Base-by-base conservation (phyloP, 306 rosid genomes). In the Astragalus membranaceus region DNA sequence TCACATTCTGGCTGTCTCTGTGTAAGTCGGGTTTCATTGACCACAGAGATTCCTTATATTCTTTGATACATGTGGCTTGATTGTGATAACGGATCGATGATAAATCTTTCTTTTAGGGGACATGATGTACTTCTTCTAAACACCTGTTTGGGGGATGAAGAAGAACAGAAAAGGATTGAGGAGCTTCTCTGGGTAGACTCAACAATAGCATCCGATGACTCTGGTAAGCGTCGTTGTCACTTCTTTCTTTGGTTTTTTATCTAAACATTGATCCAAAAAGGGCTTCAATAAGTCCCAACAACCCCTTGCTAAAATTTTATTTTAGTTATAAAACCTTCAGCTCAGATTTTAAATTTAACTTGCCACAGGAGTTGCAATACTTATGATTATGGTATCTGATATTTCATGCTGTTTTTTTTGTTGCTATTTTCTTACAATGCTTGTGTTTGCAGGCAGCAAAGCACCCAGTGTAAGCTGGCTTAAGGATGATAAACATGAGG, bases 71-170 rank as follows among this genome's bases (percentile, higher is more conserved):
- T 46, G 9, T 71, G 79, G 16, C 63, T 81, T 65, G 47, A 68
- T 50, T 39, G 56, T 57, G 36, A 49, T 47, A 74, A 57, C 64
- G 44, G 44, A 71, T 53, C 36, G 10, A n/a, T 33, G 32, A 4
- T n/a, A 33, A 42, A 15, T 75, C 42, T 60, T 59, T 10, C 68
- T 76, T 79, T 30, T 62, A 91, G 99, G 88, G 99, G 96, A 50
- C 89, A 67, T 32, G 95, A 94, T 68, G 80, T 94, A 43, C 73
- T 87, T 74, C 69, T 94, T 71, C 82, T 94, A 32, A 86, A 91
- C 72, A 79, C 92, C 64, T 80, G 87, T 26, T 72, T 91, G 58
- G 99, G 95, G 39, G 81, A 83, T 82, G 96, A 83, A 55, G 97
- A 94, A 82, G 92, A 81, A 60, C 99, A 87, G 71, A 80, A 81